A percentile compares a stretch with the other conserved stretches of the same genome.
Evolutionary conservation across 352 stramenopile species (phyloP).

Genomic region (Phytophthora cactorum): DNA sequence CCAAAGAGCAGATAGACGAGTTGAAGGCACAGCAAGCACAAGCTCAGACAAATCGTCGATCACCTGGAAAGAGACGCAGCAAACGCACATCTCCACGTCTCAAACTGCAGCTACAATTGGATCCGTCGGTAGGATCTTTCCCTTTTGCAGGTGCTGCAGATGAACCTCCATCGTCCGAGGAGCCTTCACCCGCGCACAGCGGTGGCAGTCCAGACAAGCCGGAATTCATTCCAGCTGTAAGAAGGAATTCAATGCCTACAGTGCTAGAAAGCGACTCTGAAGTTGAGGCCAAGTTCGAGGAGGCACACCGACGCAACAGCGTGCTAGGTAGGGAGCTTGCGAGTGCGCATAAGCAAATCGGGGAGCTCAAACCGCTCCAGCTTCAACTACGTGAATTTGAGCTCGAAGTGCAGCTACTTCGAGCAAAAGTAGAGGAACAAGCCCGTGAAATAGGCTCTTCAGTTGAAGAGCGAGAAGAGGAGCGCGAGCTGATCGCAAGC

Average conservation of each 20-base stretch:
- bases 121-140: conserved; percentile 8
- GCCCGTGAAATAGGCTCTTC: conserved; percentile 34
- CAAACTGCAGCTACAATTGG: conserved; percentile 29
- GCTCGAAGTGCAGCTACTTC: conserved; percentile 44
- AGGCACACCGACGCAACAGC: conserved; percentile 48
- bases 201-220: conserved; percentile 26
- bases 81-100: conserved; percentile 22
- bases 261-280: conserved; percentile 30
- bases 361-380: conserved; percentile 55
- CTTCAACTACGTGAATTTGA: conserved; percentile 40
- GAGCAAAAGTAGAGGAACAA: conserved; percentile 31
- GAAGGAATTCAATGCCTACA: conserved; percentile 32
- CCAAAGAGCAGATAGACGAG: conserved; percentile 40
- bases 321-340: conserved; percentile 57
- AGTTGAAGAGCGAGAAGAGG: conserved; percentile 48
- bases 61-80: conserved; percentile 33
- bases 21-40: conserved; percentile 34
- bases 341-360: conserved; percentile 60
- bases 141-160: conserved; percentile 20
- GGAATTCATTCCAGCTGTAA: conserved; percentile 14
- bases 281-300: conserved; percentile 55
- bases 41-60: conserved; percentile 17
- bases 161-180: conserved; percentile 26
- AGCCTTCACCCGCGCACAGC: conserved; percentile 28
- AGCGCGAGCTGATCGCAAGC: conserved; percentile 64